Percentiles rank a stretch among this genome's conserved stretches.
These are phyloP conservation scores for Pythium dissotocum DNA, from an alignment of 352 stramenopile genomes.

Conservation along the genomic window DNA sequence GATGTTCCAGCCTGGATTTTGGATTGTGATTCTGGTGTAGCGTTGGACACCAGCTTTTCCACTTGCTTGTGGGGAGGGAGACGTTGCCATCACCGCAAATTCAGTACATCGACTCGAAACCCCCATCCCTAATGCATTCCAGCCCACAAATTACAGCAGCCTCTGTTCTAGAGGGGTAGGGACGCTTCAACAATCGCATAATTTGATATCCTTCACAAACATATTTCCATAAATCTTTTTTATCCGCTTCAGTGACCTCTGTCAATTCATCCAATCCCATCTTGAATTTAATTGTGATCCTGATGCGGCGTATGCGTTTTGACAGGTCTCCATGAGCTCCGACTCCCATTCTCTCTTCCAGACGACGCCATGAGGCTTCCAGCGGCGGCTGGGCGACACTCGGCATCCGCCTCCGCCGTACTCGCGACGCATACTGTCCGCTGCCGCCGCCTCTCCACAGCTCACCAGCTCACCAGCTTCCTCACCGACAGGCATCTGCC, in stretches of 20 bases:
- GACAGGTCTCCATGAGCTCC: constrained; percentile 13
- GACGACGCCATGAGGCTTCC: background rate
- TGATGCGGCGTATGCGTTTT: constrained; percentile 6
- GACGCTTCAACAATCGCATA: constrained; percentile 16
- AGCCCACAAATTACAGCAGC: constrained; percentile 23
- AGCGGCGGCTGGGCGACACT: background rate
- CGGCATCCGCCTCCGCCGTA: background rate
- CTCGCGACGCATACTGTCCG: no score
- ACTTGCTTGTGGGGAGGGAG: no score
- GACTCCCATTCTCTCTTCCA: constrained; percentile 17
- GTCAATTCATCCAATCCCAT: background rate
- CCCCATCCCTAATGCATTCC: constrained; percentile 21
- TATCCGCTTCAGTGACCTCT: background rate
- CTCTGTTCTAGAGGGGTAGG: constrained; percentile 30
- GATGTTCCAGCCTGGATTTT: background rate
- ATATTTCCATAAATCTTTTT: background rate
- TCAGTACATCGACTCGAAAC: background rate
- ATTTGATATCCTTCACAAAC: background rate
- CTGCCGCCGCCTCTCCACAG: background rate
- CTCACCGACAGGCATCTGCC: background rate
- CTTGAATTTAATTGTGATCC: background rate
- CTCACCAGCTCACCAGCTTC: background rate
- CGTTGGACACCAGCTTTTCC: no score
- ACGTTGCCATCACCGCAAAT: constrained; percentile 1
- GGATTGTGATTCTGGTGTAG: background rate